Conservation (phyloP, 164 flowering plant genomes). For the Paratinospora sagittata region DNA sequence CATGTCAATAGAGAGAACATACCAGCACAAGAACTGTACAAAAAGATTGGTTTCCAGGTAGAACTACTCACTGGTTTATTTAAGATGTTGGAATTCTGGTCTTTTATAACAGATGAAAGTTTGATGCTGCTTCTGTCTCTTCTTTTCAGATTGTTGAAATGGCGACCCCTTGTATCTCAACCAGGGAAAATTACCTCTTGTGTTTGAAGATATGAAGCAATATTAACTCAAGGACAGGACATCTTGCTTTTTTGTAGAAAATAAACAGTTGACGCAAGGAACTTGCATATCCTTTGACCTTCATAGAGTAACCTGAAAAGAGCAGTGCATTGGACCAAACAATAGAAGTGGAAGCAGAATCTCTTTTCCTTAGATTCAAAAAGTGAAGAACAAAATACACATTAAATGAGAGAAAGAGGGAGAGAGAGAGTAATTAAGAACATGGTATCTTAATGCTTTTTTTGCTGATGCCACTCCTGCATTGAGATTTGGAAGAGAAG, state of each 20-base stretch:
- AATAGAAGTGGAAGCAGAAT: no score
- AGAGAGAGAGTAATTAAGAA: no score
- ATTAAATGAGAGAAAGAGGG: no score
- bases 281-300: no score
- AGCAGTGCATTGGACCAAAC: no score
- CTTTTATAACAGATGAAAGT: neutral
- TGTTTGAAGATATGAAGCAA: conserved; percentile 20
- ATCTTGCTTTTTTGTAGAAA: neutral
- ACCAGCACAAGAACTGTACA: conserved; percentile 51
- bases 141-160: conserved; percentile 42
- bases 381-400: no score
- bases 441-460: no score
- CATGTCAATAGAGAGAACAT: conserved; percentile 52
- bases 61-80: neutral
- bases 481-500: no score
- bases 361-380: no score
- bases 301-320: no score
- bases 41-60: conserved; percentile 75
- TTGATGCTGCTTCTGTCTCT: neutral
- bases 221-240: neutral
- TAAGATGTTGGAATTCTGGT: neutral
- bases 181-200: conserved; percentile 33
- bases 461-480: no score
- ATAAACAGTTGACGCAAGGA: neutral
- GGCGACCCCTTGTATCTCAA: conserved; percentile 23